Percentiles rank a stretch among this genome's conserved stretches.
Conservation (phyloP, 805 yeast genomes). For the Lipomyces mesembrius region DNA sequence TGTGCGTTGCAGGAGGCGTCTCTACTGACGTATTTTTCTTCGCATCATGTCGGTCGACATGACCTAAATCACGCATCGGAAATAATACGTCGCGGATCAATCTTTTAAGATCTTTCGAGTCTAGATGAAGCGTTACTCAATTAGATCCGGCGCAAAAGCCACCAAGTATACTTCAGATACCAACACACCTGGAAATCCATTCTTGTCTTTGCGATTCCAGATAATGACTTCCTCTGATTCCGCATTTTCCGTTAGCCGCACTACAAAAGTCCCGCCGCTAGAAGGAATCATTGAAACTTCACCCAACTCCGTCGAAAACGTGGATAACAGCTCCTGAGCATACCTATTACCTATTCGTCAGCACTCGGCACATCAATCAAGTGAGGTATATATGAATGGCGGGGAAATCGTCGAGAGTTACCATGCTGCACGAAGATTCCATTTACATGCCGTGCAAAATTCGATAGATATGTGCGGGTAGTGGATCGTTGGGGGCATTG, state of each 20-base stretch:
- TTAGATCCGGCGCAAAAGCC: not conserved
- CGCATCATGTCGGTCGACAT: slow-evolving; percentile 54
- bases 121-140: slow-evolving; percentile 43
- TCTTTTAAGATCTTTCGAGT: slow-evolving; percentile 76
- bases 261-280: slow-evolving; percentile 62
- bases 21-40: not conserved
- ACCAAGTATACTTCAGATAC: not conserved
- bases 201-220: slow-evolving; percentile 66
- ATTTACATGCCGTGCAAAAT: slow-evolving; percentile 82
- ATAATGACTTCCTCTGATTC: slow-evolving; percentile 46
- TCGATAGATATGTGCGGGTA: slow-evolving; percentile 70
- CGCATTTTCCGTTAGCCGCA: slow-evolving; percentile 53
- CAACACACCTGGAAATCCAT: slow-evolving; percentile 69
- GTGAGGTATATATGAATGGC: not conserved
- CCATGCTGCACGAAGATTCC: slow-evolving; percentile 91
- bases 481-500: slow-evolving; percentile 14
- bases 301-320: slow-evolving; percentile 64
- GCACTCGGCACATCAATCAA: not conserved
- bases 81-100: slow-evolving; percentile 62
- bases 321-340: slow-evolving; percentile 77
- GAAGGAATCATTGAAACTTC: slow-evolving; percentile 59
- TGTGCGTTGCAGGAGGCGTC: not conserved
- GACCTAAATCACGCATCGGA: slow-evolving; percentile 64
- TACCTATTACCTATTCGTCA: slow-evolving; percentile 17
- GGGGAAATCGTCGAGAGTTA: slow-evolving; percentile 49